These are phyloP conservation scores for Ogataea kodamae DNA, from an alignment of 805 yeast genomes.

Conservation along the genomic window DNA sequence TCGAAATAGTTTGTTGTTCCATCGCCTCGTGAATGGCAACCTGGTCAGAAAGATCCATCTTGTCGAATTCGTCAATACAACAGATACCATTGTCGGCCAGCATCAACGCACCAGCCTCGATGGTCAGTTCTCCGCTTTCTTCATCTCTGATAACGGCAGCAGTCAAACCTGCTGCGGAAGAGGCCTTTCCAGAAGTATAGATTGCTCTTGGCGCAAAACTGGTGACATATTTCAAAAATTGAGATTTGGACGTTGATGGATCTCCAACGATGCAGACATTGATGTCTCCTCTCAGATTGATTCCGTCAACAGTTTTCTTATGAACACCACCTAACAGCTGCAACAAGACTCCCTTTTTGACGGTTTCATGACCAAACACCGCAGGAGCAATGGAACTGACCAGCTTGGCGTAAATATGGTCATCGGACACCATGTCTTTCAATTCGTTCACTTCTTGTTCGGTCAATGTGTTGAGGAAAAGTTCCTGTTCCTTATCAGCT, in stretches of 20 bases:
- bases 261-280: slow-evolving; percentile 96
- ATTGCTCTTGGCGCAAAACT: slow-evolving; percentile 91
- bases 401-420: slow-evolving; percentile 75
- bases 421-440: slow-evolving; percentile 86
- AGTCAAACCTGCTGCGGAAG: slow-evolving; percentile 97
- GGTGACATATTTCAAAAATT: slow-evolving; percentile 88
- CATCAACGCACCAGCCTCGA: slow-evolving; percentile 98
- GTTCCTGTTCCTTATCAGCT: slow-evolving; percentile 67
- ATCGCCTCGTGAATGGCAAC: slow-evolving; percentile 99
- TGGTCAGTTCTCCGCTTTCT: slow-evolving; percentile 94
- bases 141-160: slow-evolving; percentile 98
- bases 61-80: slow-evolving; percentile 97
- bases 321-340: slow-evolving; percentile 96
- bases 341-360: slow-evolving; percentile 85
- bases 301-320: slow-evolving; percentile 89
- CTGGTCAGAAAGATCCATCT: slow-evolving; percentile 93
- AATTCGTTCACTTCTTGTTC: slow-evolving; percentile 81
- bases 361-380: slow-evolving; percentile 91
- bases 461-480: slow-evolving; percentile 71
- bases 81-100: slow-evolving; percentile 97
- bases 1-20: slow-evolving; percentile 99
- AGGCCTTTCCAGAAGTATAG: slow-evolving; percentile 96
- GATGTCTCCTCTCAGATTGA: slow-evolving; percentile 92
- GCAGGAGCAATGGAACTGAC: slow-evolving; percentile 93
- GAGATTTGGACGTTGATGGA: slow-evolving; percentile 96